Percentiles rank a stretch among this genome's conserved stretches.
Evolutionary conservation across 2,329 filamentous ascomycete species (phyloP).

Genomic region (Ambrosiella beaveri): DNA sequence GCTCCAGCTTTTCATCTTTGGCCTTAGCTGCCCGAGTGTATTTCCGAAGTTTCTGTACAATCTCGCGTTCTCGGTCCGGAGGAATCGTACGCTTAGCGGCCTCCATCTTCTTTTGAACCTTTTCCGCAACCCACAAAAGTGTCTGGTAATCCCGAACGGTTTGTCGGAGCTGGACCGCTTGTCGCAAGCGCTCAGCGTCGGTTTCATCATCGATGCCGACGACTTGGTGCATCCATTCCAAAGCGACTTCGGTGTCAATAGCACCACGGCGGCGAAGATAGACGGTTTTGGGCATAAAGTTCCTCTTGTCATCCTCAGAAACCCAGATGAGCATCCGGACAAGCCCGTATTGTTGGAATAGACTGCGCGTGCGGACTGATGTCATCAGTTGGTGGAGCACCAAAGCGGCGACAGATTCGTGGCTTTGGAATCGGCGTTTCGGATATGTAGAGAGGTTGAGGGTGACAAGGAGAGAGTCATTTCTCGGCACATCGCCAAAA

Average conservation of each 20-base stretch:
- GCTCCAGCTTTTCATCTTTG: constrained; percentile 1
- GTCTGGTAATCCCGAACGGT: constrained; percentile 30
- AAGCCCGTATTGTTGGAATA: constrained; percentile 60
- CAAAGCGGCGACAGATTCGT: constrained; percentile 39
- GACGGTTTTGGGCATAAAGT: constrained; percentile 43
- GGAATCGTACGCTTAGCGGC: constrained; percentile 27
- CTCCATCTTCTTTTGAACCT: constrained; percentile 27
- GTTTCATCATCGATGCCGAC: constrained; percentile 24
- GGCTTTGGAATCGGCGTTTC: constrained; percentile 30
- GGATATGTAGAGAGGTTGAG: constrained; percentile 45
- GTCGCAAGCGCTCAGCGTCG: constrained; percentile 14
- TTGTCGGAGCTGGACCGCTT: constrained; percentile 3
- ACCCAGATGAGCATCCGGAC: constrained; percentile 67
- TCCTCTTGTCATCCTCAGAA: constrained; percentile 38
- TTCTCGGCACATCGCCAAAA: constrained; percentile 32
- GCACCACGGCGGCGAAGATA: constrained; percentile 37
- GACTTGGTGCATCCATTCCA: constrained; percentile 42
- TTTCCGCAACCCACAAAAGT: constrained; percentile 28
- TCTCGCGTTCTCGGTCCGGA: constrained; percentile 24
- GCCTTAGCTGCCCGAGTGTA: background rate
- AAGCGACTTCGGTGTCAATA: constrained; percentile 43
- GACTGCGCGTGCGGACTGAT: constrained; percentile 36
- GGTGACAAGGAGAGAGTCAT: constrained; percentile 57
- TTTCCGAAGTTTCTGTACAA: constrained; percentile 15
- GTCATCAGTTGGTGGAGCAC: constrained; percentile 45